Base-by-base conservation (phyloP, 106 monocot genomes). In the Acanthochlamys bracteata region DNA sequence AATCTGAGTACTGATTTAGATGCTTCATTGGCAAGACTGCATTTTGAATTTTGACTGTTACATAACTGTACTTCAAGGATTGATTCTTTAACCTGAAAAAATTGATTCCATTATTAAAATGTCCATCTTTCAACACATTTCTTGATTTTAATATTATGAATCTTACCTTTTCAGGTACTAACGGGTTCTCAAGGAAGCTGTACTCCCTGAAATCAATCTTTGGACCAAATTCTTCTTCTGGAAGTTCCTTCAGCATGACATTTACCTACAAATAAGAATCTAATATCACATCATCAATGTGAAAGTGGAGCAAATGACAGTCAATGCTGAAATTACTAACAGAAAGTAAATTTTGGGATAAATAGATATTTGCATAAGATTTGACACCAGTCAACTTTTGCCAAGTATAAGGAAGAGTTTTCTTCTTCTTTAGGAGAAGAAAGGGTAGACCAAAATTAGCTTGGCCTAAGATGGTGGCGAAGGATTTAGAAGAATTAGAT, bases 131-230 rank as follows among this genome's bases (percentile, higher is more conserved):
- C n/a, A n/a, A n/a, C 45, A 19, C 42, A 14, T 41, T 17, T 46
- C 14, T 46, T 46, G 16, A 54, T 8, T 6, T 16, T 17, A 54
- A 19, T 54, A 13, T 45, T 45, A 13, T 17, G 19, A 16, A 19
- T 16, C 8, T 76, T 69, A 89, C 93, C 69, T 79, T 47, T 40
- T 67, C 73, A 12, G 93, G 76, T 42, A 93, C 59, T 57, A 63
- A 76, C 26, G 86, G 83, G 68, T 93, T 93, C 46, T 93, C 69
- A 62, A 93, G 77, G 69, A 93, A 93, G 16, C 88, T 88, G 56
- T 93, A 82, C 63, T 88, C 94, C 67, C 86, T 81, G 67, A 94
- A 86, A 70, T 82, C 84, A 79, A 94, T 94, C 45, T 25, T 68
- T 17, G 77, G 66, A 24, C 94, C 94, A 76, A 86, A 94, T 66